phyloP scores from a whole-genome alignment of 2,329 filamentous ascomycete species.

The Colletotrichum viniferum region DNA sequence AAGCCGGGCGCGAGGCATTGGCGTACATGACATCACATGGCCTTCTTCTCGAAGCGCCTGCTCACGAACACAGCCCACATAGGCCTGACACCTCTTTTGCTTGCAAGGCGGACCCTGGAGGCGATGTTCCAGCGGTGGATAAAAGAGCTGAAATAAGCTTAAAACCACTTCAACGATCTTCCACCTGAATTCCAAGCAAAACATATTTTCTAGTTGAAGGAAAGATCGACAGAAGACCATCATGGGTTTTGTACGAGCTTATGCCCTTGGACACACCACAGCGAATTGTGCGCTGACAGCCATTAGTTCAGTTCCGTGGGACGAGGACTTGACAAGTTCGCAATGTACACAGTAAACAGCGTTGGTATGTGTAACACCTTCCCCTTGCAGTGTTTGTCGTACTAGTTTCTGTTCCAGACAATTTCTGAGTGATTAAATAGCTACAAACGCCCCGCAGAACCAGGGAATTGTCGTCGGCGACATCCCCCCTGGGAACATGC shows the following conservation, averaged over 20 bases:
- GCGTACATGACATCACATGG: background rate
- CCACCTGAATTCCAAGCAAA: background rate
- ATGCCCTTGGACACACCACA: accelerated
- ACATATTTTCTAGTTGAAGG: accelerated
- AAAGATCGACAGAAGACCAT: background rate
- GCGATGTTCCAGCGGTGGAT: background rate
- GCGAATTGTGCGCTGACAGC: background rate
- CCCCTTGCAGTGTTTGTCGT: background rate
- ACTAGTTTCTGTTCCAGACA: accelerated
- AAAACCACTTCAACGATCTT: background rate
- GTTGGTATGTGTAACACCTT: background rate
- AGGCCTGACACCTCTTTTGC: background rate
- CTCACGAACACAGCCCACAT: accelerated
- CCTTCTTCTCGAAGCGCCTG: background rate
- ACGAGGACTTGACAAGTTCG: background rate
- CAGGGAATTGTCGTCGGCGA: background rate
- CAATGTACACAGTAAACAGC: background rate
- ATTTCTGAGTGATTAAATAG: background rate
- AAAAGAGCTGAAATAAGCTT: background rate
- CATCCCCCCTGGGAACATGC: background rate
- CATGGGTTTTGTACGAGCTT: background rate
- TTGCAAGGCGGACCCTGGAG: background rate
- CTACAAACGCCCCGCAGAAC: background rate
- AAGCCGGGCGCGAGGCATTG: background rate
- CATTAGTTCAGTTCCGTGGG: background rate